Conservation (phyloP, 176 grass and related monocot genomes). For the Phragmites australis region DNA sequence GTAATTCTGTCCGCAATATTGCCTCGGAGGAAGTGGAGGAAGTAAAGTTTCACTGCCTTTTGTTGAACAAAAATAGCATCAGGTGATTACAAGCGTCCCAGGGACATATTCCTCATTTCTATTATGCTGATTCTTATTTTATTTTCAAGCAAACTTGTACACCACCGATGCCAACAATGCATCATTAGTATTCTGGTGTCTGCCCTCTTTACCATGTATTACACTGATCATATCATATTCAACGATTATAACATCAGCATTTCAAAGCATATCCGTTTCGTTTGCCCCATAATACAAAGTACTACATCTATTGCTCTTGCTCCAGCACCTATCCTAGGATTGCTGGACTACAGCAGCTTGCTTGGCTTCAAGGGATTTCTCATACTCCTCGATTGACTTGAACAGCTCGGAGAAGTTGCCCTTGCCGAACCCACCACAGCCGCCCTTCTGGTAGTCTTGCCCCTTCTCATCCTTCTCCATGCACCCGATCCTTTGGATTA, state of each 20-base stretch:
- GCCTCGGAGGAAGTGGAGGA: neutral
- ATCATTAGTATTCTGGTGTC: neutral
- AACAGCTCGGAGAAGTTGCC: constrained; percentile 93
- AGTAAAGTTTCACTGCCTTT: neutral
- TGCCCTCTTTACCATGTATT: constrained; percentile 22
- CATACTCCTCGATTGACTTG: constrained; percentile 86
- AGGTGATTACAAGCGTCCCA: constrained; percentile 7
- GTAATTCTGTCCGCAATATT: neutral
- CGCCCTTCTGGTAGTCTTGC: constrained; percentile 77
- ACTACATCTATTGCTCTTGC: neutral
- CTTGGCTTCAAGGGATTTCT: constrained; percentile 81
- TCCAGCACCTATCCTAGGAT: constrained; percentile 34
- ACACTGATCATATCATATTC: constrained; percentile 22
- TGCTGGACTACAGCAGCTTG: constrained; percentile 37
- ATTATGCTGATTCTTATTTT: constrained; percentile 10
- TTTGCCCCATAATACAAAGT: constrained; percentile 37
- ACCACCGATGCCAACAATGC: neutral
- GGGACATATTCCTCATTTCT: neutral
- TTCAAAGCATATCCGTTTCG: neutral
- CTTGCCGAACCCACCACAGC: constrained; percentile 82
- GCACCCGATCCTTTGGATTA: constrained; percentile 88
- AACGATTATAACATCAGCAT: neutral
- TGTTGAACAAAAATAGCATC: neutral
- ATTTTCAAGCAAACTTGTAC: constrained; percentile 30
- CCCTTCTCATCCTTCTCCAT: constrained; percentile 71